Evolutionary conservation across 257 asterid species (phyloP).

Genomic region (Penstemon davidsonii): DNA sequence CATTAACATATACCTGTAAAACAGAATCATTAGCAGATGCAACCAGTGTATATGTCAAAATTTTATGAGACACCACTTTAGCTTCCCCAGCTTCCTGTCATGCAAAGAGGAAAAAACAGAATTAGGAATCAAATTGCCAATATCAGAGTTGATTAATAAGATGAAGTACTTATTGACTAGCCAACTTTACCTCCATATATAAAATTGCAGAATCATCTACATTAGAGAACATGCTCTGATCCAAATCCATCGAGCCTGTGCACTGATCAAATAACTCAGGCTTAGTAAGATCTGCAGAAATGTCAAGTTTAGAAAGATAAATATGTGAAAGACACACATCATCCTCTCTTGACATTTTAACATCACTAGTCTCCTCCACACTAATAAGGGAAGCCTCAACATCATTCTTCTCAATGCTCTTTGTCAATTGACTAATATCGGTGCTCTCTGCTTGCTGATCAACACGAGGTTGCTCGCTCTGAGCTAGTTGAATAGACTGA

Average conservation of each 20-base stretch:
- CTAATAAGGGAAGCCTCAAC: slow-evolving; percentile 36
- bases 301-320: slow-evolving; percentile 81
- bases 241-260: slow-evolving; percentile 45
- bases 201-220: slow-evolving; percentile 48
- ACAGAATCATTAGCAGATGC: slow-evolving; percentile 60
- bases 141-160: slow-evolving; percentile 1
- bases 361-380: slow-evolving; percentile 35
- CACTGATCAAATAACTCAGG: slow-evolving; percentile 67
- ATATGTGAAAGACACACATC: slow-evolving; percentile 40
- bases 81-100: slow-evolving; percentile 51
- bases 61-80: slow-evolving; percentile 34
- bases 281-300: slow-evolving; percentile 80
- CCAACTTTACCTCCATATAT: slow-evolving; percentile 63
- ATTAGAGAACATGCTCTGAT: slow-evolving; percentile 38
- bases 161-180: slow-evolving; percentile 4
- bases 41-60: slow-evolving; percentile 42
- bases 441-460: slow-evolving; percentile 51
- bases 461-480: slow-evolving; percentile 45
- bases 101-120: slow-evolving; percentile 8
- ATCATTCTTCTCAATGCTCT: slow-evolving; percentile 42
- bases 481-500: slow-evolving; percentile 48
- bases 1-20: slow-evolving; percentile 56
- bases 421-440: slow-evolving; percentile 40
- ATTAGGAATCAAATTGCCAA: slow-evolving; percentile 8
- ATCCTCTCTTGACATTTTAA: slow-evolving; percentile 44